Evolutionary conservation across 1,139 yeast genomes (phyloP).

Genomic region (Hanseniaspora uvarum): DNA sequence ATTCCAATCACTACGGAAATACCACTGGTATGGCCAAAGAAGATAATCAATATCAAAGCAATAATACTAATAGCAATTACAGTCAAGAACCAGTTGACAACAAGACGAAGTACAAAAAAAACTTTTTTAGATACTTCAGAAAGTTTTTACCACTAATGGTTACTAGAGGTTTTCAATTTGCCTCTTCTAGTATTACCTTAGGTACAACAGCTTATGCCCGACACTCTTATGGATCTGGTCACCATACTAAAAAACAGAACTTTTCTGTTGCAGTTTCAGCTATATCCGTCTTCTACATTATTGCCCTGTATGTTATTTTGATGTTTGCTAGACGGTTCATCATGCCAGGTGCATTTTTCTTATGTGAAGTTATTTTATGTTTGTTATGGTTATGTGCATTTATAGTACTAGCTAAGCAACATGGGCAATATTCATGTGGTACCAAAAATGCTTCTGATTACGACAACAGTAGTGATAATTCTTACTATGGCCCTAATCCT

Average conservation of each 20-base stretch:
- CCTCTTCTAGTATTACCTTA: conserved; percentile 24
- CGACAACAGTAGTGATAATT: neutral
- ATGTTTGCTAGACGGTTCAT: conserved; percentile 21
- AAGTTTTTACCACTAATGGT: conserved; percentile 2
- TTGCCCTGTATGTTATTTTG: conserved; percentile 20
- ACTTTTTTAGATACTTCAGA: neutral
- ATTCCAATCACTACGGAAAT: neutral
- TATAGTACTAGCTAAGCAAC: conserved; percentile 24
- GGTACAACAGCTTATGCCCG: conserved; percentile 24
- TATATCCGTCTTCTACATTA: conserved; percentile 24
- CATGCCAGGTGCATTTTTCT: conserved; percentile 23
- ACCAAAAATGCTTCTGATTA: conserved; percentile 3
- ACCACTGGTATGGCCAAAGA: neutral
- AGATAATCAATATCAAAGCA: neutral
- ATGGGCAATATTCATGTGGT: conserved; percentile 13
- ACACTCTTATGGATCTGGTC: conserved; percentile 19
- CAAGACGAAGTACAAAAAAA: conserved; percentile 6
- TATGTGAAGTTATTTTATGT: conserved; percentile 23
- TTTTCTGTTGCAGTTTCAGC: conserved; percentile 26
- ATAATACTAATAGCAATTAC: neutral
- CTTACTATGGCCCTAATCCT: neutral
- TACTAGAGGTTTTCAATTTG: conserved; percentile 21
- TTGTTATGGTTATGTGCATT: conserved; percentile 27
- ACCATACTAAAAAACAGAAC: conserved; percentile 23
- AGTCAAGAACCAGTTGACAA: neutral